Conservation (phyloP, 805 yeast species). For the Zygotorulaspora danielsina region DNA sequence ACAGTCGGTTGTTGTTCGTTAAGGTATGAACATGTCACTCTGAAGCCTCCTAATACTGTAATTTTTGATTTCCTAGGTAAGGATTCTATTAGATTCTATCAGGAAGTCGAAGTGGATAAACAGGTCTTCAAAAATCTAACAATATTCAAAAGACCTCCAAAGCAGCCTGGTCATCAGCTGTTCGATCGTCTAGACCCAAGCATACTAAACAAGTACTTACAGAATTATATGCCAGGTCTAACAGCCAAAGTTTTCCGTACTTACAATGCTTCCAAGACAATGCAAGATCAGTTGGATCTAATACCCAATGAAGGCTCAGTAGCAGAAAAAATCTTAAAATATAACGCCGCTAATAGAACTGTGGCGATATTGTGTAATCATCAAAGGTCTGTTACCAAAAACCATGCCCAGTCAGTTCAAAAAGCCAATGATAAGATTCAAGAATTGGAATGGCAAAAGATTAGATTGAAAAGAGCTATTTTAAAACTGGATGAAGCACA, state of each 20-base stretch:
- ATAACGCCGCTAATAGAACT: constrained; percentile 91
- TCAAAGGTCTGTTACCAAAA: constrained; percentile 86
- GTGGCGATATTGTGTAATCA: constrained; percentile 96
- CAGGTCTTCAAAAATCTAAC: constrained; percentile 87
- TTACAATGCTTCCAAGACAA: constrained; percentile 90
- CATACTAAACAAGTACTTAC: constrained; percentile 77
- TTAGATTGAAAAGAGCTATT: constrained; percentile 67
- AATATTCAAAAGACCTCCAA: constrained; percentile 84
- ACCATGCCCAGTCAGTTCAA: constrained; percentile 75
- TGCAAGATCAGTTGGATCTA: constrained; percentile 89
- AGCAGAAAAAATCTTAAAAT: constrained; percentile 79
- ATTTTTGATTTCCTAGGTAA: constrained; percentile 92
- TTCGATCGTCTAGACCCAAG: constrained; percentile 88
- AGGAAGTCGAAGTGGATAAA: constrained; percentile 86
- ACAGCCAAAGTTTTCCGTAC: constrained; percentile 98
- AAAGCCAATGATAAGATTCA: constrained; percentile 71
- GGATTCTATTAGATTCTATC: constrained; percentile 86
- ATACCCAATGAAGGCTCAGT: constrained; percentile 85
- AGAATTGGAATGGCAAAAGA: constrained; percentile 82
- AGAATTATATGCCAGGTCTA: constrained; percentile 84
- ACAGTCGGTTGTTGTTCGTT: constrained; percentile 97
- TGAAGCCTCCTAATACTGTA: constrained; percentile 80
- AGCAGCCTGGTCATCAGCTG: constrained; percentile 85
- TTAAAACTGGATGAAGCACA: constrained; percentile 54
- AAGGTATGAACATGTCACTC: constrained; percentile 81